A percentile compares a stretch with the other conserved stretches of the same genome.
Conservation (phyloP, 805 yeast genomes). For the Candida peoriensis region DNA sequence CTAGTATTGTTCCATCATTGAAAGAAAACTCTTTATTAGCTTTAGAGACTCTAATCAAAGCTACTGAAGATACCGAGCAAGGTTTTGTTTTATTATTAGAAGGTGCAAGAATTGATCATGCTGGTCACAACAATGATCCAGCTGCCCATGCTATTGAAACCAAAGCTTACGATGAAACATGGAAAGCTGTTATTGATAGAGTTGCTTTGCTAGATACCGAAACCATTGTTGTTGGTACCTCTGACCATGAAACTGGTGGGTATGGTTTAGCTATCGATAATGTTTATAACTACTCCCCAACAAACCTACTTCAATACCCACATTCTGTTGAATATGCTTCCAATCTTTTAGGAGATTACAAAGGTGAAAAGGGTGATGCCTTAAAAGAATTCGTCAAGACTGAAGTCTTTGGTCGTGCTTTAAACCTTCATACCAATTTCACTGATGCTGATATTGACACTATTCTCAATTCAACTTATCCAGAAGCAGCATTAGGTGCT, state of each 20-base stretch:
- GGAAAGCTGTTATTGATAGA: slow-evolving; percentile 65
- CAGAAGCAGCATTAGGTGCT: slow-evolving; percentile 47
- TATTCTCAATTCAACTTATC: slow-evolving; percentile 31
- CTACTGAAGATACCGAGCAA: slow-evolving; percentile 66
- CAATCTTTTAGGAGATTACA: slow-evolving; percentile 33
- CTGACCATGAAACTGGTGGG: slow-evolving; percentile 96
- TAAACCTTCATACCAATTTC: slow-evolving; percentile 19
- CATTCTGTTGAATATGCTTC: slow-evolving; percentile 73
- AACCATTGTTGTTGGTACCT: slow-evolving; percentile 73
- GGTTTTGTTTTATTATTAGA: slow-evolving; percentile 85
- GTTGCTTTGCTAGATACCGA: slow-evolving; percentile 67
- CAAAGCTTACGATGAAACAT: slow-evolving; percentile 77
- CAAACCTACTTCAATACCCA: slow-evolving; percentile 55
- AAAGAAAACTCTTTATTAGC: slow-evolving; percentile 76
- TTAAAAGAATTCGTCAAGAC: slow-evolving; percentile 42
- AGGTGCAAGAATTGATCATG: slow-evolving; percentile 92
- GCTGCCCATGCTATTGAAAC: slow-evolving; percentile 91
- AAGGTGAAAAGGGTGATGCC: slow-evolving; percentile 28
- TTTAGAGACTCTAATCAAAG: slow-evolving; percentile 57
- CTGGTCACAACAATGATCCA: slow-evolving; percentile 90
- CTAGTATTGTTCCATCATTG: slow-evolving; percentile 60
- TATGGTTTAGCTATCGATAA: slow-evolving; percentile 76
- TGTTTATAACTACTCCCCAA: slow-evolving; percentile 83
- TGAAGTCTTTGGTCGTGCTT: slow-evolving; percentile 42
- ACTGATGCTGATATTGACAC: slow-evolving; percentile 44